Evolutionary conservation across 2,329 filamentous ascomycete species (phyloP).

Genomic region (Colletotrichum sidae): DNA sequence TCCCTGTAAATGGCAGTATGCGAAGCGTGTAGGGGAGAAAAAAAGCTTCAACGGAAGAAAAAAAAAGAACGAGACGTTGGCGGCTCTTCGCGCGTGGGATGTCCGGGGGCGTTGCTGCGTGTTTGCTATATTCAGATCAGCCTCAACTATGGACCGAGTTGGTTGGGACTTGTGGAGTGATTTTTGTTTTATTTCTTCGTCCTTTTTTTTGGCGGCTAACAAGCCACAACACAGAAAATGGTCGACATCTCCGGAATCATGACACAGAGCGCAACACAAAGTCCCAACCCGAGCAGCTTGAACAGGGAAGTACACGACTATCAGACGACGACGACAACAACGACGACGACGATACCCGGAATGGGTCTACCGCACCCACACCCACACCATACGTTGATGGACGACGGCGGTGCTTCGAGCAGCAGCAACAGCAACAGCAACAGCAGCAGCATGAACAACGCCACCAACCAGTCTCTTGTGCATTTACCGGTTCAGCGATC

Average conservation of each 20-base stretch:
- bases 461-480: conserved; percentile 12
- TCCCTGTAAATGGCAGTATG: too few species aligned
- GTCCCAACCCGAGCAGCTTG: conserved; percentile 15
- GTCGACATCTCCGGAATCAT: conserved; percentile 38
- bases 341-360: too few species aligned
- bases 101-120: too few species aligned
- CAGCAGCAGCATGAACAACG: too few species aligned
- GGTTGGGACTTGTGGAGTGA: not conserved
- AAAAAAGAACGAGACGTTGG: too few species aligned
- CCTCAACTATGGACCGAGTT: not conserved
- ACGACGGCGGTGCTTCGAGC: conserved; percentile 14
- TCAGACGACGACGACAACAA: not conserved
- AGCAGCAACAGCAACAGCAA: not conserved
- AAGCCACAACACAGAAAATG: conserved; percentile 35
- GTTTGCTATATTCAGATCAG: too few species aligned
- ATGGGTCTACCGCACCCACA: conserved; percentile 1
- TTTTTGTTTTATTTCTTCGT: too few species aligned
- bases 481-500: conserved; percentile 16
- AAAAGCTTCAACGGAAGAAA: too few species aligned
- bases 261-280: conserved; percentile 30
- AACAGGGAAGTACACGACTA: conserved; percentile 15
- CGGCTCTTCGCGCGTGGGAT: too few species aligned
- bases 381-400: not conserved
- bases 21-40: too few species aligned
- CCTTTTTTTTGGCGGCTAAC: conserved; percentile 19